These are phyloP conservation scores for Rossbeevera mucosa DNA, from an alignment of 768 basidiomycete species.

Conservation along the genomic window DNA sequence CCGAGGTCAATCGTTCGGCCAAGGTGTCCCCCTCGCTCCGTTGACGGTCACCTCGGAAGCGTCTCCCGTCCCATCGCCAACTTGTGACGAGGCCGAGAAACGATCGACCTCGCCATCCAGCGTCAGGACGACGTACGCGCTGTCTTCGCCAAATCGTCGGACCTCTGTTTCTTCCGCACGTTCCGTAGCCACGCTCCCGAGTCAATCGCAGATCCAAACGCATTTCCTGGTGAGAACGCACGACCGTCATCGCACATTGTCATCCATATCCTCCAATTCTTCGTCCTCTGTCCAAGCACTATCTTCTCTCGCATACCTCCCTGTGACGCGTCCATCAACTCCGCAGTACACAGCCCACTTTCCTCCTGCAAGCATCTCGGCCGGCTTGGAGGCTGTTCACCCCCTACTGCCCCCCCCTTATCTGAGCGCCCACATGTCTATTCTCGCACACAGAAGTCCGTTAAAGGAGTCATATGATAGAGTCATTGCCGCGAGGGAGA, in stretches of 20 bases:
- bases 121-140: conserved; percentile 33
- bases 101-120: conserved; percentile 36
- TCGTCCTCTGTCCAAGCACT: conserved; percentile 49
- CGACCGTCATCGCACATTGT: conserved; percentile 52
- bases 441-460: conserved; percentile 60
- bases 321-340: conserved; percentile 33
- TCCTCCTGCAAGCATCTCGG: conserved; percentile 54
- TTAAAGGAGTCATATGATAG: conserved; percentile 68
- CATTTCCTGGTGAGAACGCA: conserved; percentile 31
- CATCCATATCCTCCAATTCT: conserved; percentile 49
- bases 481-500: conserved; percentile 53
- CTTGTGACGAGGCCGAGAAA: conserved; percentile 19
- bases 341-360: conserved; percentile 56
- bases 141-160: conserved; percentile 37
- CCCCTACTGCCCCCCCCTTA: conserved; percentile 71
- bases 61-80: conserved; percentile 41
- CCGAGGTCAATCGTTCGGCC: conserved; percentile 64
- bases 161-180: conserved; percentile 56
- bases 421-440: conserved; percentile 64
- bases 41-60: conserved; percentile 55
- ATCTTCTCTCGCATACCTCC: conserved; percentile 53
- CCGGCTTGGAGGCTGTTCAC: conserved; percentile 58
- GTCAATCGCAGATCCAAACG: conserved; percentile 30
- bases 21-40: conserved; percentile 47
- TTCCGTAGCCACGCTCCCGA: conserved; percentile 57